These are phyloP conservation scores for Mycena rosella DNA, from an alignment of 768 basidiomycete species.

Conservation along the genomic window DNA sequence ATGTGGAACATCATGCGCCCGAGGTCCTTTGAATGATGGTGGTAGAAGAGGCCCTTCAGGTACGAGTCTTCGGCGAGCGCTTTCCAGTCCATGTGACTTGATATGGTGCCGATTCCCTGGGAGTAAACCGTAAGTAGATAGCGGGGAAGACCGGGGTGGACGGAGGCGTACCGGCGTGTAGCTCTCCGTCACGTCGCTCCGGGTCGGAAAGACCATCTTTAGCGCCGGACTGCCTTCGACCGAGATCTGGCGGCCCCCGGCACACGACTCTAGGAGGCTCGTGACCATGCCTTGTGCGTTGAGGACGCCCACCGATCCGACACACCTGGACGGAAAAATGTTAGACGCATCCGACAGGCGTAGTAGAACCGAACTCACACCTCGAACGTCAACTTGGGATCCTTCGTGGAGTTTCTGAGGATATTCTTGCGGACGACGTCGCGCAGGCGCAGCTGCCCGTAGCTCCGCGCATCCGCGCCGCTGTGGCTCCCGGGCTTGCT, in stretches of 20 bases:
- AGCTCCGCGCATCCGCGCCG: background rate
- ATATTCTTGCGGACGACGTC: constrained; percentile 1
- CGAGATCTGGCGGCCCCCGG: constrained; percentile 5
- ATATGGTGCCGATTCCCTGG: background rate
- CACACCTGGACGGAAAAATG: background rate
- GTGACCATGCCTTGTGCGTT: constrained; percentile 3
- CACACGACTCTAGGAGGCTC: constrained; percentile 21
- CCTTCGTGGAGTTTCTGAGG: background rate
- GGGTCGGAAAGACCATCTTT: constrained; percentile 17
- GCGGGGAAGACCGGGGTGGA: background rate
- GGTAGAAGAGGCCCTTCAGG: constrained; percentile 2
- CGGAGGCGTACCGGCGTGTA: background rate
- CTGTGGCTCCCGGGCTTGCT: background rate
- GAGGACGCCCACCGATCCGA: constrained; percentile 17
- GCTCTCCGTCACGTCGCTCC: background rate
- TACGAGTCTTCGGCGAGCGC: background rate
- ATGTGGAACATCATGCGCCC: constrained; percentile 7
- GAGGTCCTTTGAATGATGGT: constrained; percentile 8
- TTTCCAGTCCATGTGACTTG: background rate
- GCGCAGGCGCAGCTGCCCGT: constrained; percentile 3
- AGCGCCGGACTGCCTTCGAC: constrained; percentile 7
- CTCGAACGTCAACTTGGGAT: constrained; percentile 5
- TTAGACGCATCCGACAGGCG: no score
- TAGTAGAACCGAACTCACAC: background rate
- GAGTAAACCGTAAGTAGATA: background rate